A percentile compares a stretch with the other conserved stretches of the same genome.
phyloP scores from a whole-genome alignment of 2,329 filamentous ascomycete genomes.

The Arthrobotrys entomopaga region DNA sequence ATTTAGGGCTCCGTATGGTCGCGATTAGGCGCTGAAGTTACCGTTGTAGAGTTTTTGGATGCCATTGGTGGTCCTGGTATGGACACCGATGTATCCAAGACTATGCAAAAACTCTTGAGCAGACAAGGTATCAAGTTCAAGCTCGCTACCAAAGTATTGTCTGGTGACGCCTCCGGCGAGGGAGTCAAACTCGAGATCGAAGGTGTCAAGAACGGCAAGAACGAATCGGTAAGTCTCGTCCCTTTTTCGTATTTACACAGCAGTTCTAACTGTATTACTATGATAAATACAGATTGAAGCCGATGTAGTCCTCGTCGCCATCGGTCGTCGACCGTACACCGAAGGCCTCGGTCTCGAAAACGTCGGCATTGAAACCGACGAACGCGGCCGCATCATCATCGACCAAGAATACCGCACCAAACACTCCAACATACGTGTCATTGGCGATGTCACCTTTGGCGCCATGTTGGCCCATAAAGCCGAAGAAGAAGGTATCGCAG shows the following conservation, averaged over 20 bases:
- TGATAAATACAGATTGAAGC: conserved; percentile 77
- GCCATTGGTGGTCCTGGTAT: conserved; percentile 98
- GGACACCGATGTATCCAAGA: conserved; percentile 92
- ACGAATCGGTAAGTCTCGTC: conserved; percentile 77
- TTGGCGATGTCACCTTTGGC: conserved; percentile 95
- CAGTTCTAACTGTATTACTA: conserved; percentile 9
- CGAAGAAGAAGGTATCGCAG: conserved; percentile 95
- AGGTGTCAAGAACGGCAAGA: conserved; percentile 94
- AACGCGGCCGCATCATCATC: conserved; percentile 93
- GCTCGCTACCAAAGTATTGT: conserved; percentile 92
- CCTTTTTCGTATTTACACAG: not conserved
- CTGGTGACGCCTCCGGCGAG: conserved; percentile 81
- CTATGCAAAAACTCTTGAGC: conserved; percentile 86
- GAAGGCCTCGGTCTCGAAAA: conserved; percentile 91
- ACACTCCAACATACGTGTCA: conserved; percentile 93
- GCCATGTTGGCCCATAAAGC: conserved; percentile 68
- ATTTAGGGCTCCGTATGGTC: conserved; percentile 87
- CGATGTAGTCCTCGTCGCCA: conserved; percentile 95
- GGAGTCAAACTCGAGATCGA: conserved; percentile 85
- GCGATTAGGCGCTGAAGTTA: conserved; percentile 89
- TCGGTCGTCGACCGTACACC: conserved; percentile 95
- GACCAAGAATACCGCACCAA: conserved; percentile 99
- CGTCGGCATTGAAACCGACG: conserved; percentile 88
- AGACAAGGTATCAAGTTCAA: conserved; percentile 99
- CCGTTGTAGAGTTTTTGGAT: conserved; percentile 93